Evolutionary conservation across 441 rosid species (phyloP).

Genomic region (Populus trichocarpa): DNA sequence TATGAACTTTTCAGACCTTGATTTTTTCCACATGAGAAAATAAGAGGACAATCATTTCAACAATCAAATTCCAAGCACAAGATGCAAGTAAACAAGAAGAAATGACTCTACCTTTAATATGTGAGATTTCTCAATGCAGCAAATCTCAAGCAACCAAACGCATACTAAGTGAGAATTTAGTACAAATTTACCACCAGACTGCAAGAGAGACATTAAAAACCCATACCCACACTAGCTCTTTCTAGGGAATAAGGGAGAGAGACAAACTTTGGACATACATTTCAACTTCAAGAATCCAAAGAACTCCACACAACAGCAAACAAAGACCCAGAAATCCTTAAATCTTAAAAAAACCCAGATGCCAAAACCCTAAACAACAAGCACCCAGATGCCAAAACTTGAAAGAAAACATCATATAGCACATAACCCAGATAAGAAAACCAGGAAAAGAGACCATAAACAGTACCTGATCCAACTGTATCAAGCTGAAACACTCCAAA

Average conservation of each 20-base stretch:
- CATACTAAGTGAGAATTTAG: background rate
- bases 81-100: background rate
- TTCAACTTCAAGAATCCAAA: conserved; percentile 4
- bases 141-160: background rate
- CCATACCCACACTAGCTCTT: background rate
- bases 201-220: background rate
- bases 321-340: background rate
- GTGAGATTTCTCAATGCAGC: background rate
- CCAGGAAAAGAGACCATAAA: conserved; percentile 4
- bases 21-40: background rate
- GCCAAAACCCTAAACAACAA: background rate
- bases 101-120: background rate
- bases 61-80: background rate
- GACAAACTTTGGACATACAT: background rate
- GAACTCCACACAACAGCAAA: background rate
- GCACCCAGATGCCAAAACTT: conserved; percentile 17
- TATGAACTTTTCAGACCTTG: background rate
- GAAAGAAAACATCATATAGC: background rate
- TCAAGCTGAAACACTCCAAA: conserved; percentile 17
- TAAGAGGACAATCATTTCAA: background rate
- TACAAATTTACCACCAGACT: background rate
- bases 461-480: conserved; percentile 30
- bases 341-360: background rate
- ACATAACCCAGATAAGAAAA: conserved; percentile 7
- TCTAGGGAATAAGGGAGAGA: background rate